Evolutionary conservation across 2,329 filamentous ascomycete species (phyloP).

Genomic region (Aspergillus sp.): DNA sequence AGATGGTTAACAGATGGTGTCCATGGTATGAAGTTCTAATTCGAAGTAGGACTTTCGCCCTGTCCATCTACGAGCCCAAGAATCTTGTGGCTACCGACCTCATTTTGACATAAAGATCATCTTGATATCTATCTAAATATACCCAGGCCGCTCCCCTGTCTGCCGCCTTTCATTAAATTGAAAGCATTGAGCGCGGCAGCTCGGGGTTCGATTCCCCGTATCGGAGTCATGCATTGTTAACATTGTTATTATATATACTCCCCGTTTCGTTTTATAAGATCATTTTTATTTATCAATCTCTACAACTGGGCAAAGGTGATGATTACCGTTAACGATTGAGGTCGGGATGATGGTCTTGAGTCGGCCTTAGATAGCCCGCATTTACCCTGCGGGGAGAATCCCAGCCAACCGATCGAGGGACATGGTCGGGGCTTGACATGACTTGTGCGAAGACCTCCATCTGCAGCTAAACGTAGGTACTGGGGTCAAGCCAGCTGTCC

Average conservation of each 20-base stretch:
- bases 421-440: background rate
- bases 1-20: too few species aligned
- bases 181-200: slow-evolving; percentile 1
- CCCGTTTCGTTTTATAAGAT: background rate
- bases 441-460: background rate
- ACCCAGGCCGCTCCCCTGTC: too few species aligned
- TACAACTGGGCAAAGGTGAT: background rate
- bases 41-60: too few species aligned
- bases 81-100: too few species aligned
- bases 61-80: too few species aligned
- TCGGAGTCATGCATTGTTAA: background rate
- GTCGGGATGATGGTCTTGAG: too few species aligned
- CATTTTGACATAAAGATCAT: too few species aligned
- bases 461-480: slow-evolving; percentile 9
- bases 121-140: too few species aligned
- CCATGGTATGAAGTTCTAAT: too few species aligned
- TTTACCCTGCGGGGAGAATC: background rate
- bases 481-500: slow-evolving; percentile 16
- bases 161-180: slow-evolving; percentile 7
- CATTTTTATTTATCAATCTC: background rate
- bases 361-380: background rate
- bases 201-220: slow-evolving; percentile 17
- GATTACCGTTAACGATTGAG: too few species aligned
- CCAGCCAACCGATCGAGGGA: background rate
- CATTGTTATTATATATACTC: too few species aligned